Conservation (phyloP, 805 yeast species). For the Kluyveromyces nonfermentans region DNA sequence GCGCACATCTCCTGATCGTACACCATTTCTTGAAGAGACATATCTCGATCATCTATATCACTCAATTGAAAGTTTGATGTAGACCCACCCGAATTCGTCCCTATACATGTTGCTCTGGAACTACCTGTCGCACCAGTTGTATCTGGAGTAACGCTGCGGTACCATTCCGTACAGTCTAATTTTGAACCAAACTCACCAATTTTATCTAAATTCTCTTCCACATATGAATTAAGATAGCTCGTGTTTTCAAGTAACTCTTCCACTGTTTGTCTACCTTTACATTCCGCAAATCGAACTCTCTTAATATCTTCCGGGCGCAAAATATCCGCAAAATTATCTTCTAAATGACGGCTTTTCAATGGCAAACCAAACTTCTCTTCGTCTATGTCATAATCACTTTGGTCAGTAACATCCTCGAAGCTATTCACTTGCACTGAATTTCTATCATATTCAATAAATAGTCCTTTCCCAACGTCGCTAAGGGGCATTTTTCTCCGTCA, state of each 20-base stretch:
- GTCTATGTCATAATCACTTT: slow-evolving; percentile 10
- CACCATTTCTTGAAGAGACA: not conserved
- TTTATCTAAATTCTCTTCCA: slow-evolving; percentile 19
- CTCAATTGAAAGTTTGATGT: slow-evolving; percentile 24
- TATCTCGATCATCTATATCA: slow-evolving; percentile 13
- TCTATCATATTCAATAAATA: slow-evolving; percentile 1
- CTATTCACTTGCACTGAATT: slow-evolving; percentile 2
- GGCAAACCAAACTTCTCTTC: slow-evolving; percentile 21
- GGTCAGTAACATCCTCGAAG: not conserved
- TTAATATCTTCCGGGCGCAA: slow-evolving; percentile 4
- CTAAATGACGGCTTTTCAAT: slow-evolving; percentile 13
- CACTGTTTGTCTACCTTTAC: slow-evolving; percentile 7
- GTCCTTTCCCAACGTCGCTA: not conserved
- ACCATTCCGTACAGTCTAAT: slow-evolving; percentile 6
- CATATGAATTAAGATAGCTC: slow-evolving; percentile 18
- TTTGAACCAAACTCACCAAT: slow-evolving; percentile 17
- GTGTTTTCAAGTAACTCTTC: slow-evolving; percentile 26
- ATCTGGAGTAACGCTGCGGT: slow-evolving; percentile 2
- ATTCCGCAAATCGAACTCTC: slow-evolving; percentile 14
- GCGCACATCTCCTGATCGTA: slow-evolving; percentile 1
- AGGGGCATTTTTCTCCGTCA: not conserved
- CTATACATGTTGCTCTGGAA: slow-evolving; percentile 7
- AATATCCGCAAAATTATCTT: slow-evolving; percentile 2
- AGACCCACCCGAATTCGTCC: slow-evolving; percentile 12
- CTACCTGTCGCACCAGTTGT: slow-evolving; percentile 4